A percentile compares a stretch with the other conserved stretches of the same genome.
phyloP scores from a whole-genome alignment of 2,329 filamentous ascomycete genomes.

The Cladobotryum mycophilum region DNA sequence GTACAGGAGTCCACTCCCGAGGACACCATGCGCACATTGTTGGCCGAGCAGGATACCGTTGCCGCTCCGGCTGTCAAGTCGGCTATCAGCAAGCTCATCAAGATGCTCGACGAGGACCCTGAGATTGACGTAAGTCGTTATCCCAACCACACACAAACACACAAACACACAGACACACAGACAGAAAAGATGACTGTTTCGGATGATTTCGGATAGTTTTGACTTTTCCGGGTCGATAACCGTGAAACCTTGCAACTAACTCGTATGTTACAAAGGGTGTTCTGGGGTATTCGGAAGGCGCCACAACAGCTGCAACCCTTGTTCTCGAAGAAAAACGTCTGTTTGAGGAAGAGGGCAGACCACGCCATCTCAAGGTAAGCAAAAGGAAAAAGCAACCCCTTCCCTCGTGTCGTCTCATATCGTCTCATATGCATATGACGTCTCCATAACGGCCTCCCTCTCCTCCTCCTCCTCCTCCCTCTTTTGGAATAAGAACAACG shows the following conservation, averaged over 20 bases:
- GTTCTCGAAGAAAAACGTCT: conserved; percentile 44
- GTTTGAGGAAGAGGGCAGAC: conserved; percentile 22
- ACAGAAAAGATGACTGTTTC: neutral
- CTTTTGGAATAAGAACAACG: conserved; percentile 12
- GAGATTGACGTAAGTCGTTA: conserved; percentile 23
- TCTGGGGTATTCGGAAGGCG: conserved; percentile 56
- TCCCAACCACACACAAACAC: neutral
- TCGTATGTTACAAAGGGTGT: conserved; percentile 32
- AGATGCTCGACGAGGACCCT: conserved; percentile 38
- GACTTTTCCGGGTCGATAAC: no score
- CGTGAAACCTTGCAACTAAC: neutral
- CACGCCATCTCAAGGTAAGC: conserved; percentile 30
- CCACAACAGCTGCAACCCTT: conserved; percentile 47
- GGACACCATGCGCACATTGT: conserved; percentile 49
- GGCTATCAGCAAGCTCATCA: conserved; percentile 25
- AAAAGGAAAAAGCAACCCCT: conserved; percentile 12
- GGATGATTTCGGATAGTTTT: no score
- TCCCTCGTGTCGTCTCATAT: conserved; percentile 10
- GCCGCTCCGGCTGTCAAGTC: conserved; percentile 11
- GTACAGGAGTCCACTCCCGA: conserved; percentile 46
- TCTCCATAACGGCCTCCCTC: no score
- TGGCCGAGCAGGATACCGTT: conserved; percentile 24
- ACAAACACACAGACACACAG: no score
- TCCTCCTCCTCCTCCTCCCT: no score
- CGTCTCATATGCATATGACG: no score